phyloP scores from a whole-genome alignment of 2,329 filamentous ascomycete genomes.

The Phyllosticta citriasiana region DNA sequence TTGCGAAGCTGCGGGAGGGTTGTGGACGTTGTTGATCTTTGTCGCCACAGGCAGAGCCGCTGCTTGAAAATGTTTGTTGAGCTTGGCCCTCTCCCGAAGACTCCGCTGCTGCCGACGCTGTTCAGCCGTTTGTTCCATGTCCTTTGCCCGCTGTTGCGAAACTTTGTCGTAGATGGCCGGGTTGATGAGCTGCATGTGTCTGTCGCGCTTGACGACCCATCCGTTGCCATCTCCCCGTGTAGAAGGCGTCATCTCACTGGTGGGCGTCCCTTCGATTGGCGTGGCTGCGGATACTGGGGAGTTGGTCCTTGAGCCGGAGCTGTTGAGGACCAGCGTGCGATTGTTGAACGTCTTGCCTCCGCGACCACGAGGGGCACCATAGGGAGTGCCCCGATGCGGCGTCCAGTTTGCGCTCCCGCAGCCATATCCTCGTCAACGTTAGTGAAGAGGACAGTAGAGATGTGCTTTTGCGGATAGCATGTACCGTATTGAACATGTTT shows the following conservation, averaged over 20 bases:
- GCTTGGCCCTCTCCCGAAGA: constrained; percentile 49
- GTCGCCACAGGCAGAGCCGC: constrained; percentile 4
- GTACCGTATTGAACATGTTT: constrained; percentile 12
- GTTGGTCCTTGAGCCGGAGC: constrained; percentile 9
- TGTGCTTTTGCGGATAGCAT: constrained; percentile 30
- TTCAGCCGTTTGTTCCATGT: constrained; percentile 59
- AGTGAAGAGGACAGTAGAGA: constrained; percentile 2
- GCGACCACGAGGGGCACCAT: constrained; percentile 26
- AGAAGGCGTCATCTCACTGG: constrained; percentile 11
- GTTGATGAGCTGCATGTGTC: constrained; percentile 76
- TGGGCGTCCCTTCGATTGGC: constrained; percentile 11
- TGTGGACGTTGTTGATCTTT: not conserved
- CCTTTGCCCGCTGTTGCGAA: constrained; percentile 55
- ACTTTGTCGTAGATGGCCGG: constrained; percentile 68
- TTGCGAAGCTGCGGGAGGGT: not conserved
- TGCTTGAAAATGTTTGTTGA: constrained; percentile 38
- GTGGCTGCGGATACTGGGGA: not conserved
- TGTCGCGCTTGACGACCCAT: constrained; percentile 65
- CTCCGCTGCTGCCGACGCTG: constrained; percentile 47
- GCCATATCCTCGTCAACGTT: constrained; percentile 9
- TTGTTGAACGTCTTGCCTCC: constrained; percentile 32
- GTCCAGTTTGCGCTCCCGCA: constrained; percentile 14
- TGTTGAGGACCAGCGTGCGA: constrained; percentile 57
- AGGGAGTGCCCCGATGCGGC: constrained; percentile 19
- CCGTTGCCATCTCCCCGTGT: constrained; percentile 13